Evolutionary conservation across 2,329 filamentous ascomycete species (phyloP).

Genomic region (Daldinia eschscholtzii): DNA sequence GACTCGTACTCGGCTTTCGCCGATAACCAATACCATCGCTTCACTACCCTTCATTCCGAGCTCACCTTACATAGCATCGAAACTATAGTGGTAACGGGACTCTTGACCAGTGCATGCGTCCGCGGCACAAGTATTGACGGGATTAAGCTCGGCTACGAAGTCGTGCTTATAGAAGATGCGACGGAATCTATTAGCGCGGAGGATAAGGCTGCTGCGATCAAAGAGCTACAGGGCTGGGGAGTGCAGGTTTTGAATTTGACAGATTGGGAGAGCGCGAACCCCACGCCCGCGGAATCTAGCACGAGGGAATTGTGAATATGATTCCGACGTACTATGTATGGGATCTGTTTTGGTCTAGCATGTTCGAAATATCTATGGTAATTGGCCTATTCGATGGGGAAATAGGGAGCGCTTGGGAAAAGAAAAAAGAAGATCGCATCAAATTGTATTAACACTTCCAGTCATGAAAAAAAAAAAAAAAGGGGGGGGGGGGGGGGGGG

Average conservation of each 20-base stretch:
- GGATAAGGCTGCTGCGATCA: conserved; percentile 37
- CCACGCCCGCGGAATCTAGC: conserved; percentile 18
- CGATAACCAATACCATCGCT: conserved; percentile 44
- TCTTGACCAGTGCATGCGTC: conserved; percentile 42
- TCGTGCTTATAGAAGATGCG: conserved; percentile 41
- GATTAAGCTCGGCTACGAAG: conserved; percentile 42
- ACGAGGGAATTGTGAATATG: conserved; percentile 24
- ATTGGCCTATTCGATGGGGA: not conserved
- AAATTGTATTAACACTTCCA: not conserved
- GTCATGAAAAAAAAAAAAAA: not conserved
- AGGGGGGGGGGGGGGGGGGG: no score
- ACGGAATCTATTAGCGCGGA: conserved; percentile 37
- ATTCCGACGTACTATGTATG: not conserved
- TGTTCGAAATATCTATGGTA: not conserved
- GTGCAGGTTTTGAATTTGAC: conserved; percentile 37
- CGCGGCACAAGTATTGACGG: conserved; percentile 43
- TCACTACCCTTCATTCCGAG: conserved; percentile 42
- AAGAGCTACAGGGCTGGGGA: conserved; percentile 41
- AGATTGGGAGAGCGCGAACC: conserved; percentile 31
- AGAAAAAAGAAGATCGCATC: not conserved
- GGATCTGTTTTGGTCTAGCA: not conserved
- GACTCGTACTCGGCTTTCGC: conserved; percentile 44
- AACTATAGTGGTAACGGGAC: conserved; percentile 39
- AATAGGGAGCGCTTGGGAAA: not conserved
- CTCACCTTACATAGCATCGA: conserved; percentile 39